Conservation (phyloP, 2,329 filamentous ascomycete genomes). For the Fusarium succisae region DNA sequence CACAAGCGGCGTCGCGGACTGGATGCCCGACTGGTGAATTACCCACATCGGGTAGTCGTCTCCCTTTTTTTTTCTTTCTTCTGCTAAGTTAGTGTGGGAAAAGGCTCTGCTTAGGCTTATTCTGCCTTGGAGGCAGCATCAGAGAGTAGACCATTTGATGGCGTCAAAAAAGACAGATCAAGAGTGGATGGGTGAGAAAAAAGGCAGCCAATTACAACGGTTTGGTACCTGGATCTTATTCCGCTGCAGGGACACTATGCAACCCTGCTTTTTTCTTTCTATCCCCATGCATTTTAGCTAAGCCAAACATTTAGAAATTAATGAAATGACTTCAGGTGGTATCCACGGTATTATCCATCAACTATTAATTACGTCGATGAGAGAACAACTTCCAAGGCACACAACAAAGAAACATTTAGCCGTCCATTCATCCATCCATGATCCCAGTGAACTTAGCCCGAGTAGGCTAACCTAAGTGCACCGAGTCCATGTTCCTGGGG, state of each 20-base stretch:
- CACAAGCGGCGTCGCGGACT: conserved; percentile 20
- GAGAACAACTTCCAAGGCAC: conserved; percentile 28
- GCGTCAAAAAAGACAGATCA: conserved; percentile 24
- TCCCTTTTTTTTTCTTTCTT: conserved; percentile 22
- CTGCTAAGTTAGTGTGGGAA: conserved; percentile 10
- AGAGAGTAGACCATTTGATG: conserved; percentile 18
- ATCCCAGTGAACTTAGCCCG: neutral
- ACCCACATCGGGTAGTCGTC: conserved; percentile 33
- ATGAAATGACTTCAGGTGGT: conserved; percentile 2
- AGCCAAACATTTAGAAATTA: conserved; percentile 21
- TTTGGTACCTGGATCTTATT: conserved; percentile 31
- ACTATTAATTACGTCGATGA: conserved; percentile 25
- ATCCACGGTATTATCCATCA: conserved; percentile 5
- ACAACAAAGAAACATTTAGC: conserved; percentile 6
- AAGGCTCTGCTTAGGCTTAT: conserved; percentile 23
- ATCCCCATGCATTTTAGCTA: conserved; percentile 4
- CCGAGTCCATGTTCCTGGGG: conserved; percentile 12
- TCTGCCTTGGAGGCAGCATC: conserved; percentile 13
- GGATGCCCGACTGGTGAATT: conserved; percentile 16
- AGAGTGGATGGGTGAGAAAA: conserved; percentile 1
- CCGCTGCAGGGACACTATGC: conserved; percentile 30
- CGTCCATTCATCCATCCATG: conserved; percentile 12
- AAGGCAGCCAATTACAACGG: conserved; percentile 13
- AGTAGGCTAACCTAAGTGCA: neutral
- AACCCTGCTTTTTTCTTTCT: conserved; percentile 25